Percentiles rank a stretch among this genome's conserved stretches.
Conservation (phyloP, 495 filamentous ascomycete species). For the Hypomontagnella submonticulosa region DNA sequence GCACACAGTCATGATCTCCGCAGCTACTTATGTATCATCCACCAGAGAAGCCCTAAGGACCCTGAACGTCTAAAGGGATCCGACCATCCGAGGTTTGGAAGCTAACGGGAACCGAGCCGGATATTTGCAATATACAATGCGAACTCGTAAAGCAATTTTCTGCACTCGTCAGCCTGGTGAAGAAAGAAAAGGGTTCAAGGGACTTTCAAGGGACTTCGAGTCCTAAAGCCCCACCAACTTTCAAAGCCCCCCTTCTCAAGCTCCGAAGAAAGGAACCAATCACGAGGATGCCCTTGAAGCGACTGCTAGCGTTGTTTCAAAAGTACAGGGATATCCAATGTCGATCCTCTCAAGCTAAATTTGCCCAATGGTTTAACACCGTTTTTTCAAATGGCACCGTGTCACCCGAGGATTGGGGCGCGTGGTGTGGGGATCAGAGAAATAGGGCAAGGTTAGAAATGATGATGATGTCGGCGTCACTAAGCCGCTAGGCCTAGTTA, state of each 20-base stretch:
- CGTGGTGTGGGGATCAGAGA: slow-evolving; percentile 14
- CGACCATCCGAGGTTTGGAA: slow-evolving; percentile 33
- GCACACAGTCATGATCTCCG: background rate
- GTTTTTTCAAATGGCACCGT: slow-evolving; percentile 35
- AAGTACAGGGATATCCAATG: slow-evolving; percentile 38
- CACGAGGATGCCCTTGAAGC: slow-evolving; percentile 16
- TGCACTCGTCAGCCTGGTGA: too few species aligned
- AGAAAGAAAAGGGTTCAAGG: too few species aligned
- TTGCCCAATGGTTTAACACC: slow-evolving; percentile 32
- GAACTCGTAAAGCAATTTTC: too few species aligned
- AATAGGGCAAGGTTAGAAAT: slow-evolving; percentile 3
- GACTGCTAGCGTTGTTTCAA: slow-evolving; percentile 39
- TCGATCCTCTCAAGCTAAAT: slow-evolving; percentile 33
- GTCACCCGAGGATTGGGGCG: slow-evolving; percentile 37
- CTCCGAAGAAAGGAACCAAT: slow-evolving; percentile 30
- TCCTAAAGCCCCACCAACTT: too few species aligned
- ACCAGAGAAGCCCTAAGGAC: background rate
- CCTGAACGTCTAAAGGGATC: slow-evolving; percentile 16
- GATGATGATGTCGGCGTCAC: slow-evolving; percentile 6
- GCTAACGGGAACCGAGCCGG: slow-evolving; percentile 1
- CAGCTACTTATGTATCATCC: background rate
- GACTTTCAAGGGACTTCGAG: too few species aligned
- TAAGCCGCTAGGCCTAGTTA: slow-evolving; percentile 9
- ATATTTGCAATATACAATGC: background rate
- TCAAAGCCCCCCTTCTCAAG: too few species aligned